Conservation (phyloP, 768 basidiomycete species). For the Artomyces pyxidatus region DNA sequence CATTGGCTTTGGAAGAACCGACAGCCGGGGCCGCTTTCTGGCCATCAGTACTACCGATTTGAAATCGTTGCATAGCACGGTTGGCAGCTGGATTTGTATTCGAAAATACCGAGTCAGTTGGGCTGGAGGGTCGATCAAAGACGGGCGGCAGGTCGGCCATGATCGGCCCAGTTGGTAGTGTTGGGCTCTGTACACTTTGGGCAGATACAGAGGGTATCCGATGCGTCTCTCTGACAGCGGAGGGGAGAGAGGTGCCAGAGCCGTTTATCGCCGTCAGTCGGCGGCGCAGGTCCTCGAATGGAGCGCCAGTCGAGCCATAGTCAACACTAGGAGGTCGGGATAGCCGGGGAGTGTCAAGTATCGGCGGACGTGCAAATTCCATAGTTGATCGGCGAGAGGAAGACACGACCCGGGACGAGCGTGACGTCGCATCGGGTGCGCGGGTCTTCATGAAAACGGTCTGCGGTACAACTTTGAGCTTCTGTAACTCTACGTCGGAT, state of each 20-base stretch:
- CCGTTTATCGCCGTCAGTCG: constrained; percentile 68
- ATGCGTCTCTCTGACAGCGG: constrained; percentile 38
- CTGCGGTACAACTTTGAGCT: constrained; percentile 83
- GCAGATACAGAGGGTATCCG: constrained; percentile 19
- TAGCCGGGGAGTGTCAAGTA: constrained; percentile 41
- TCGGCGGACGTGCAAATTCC: constrained; percentile 32
- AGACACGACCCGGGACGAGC: constrained; percentile 29
- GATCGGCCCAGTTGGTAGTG: constrained; percentile 19
- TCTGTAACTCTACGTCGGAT: constrained; percentile 71
- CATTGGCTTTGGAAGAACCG: constrained; percentile 78
- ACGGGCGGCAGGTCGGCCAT: constrained; percentile 23
- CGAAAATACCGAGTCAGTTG: constrained; percentile 76
- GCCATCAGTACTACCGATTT: constrained; percentile 64
- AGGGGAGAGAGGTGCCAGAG: constrained; percentile 55
- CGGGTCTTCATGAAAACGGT: constrained; percentile 80
- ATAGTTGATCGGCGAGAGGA: constrained; percentile 35
- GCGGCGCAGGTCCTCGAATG: constrained; percentile 73
- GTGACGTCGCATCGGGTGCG: constrained; percentile 29
- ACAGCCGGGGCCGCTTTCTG: constrained; percentile 88
- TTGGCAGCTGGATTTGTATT: constrained; percentile 57
- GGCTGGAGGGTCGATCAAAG: constrained; percentile 62
- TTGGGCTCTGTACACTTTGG: constrained; percentile 11
- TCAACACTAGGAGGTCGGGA: constrained; percentile 44
- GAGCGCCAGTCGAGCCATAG: constrained; percentile 37
- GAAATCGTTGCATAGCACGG: constrained; percentile 51